phyloP scores from a whole-genome alignment of 352 stramenopile species.

The Globisporangium perplexum region DNA sequence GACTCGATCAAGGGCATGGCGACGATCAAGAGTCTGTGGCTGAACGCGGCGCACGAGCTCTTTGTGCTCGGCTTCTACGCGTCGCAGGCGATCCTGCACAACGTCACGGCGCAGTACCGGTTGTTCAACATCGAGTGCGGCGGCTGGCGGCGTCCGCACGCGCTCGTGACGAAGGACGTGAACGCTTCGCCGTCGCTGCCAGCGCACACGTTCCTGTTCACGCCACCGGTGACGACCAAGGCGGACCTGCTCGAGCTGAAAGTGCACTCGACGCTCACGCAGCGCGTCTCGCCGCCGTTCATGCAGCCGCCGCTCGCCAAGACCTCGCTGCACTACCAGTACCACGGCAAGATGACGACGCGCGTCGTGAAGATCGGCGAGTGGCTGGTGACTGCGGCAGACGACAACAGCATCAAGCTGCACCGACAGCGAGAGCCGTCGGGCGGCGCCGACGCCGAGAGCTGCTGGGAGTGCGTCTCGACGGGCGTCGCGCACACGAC shows the following conservation, averaged over 20 bases:
- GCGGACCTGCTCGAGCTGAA: slow-evolving; percentile 47
- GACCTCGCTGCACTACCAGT: slow-evolving; percentile 57
- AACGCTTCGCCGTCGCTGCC: slow-evolving; percentile 23
- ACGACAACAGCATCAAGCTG: slow-evolving; percentile 83
- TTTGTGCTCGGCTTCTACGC: slow-evolving; percentile 84
- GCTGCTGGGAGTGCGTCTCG: slow-evolving; percentile 39
- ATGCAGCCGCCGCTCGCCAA: slow-evolving; percentile 12
- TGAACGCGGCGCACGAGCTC: slow-evolving; percentile 31
- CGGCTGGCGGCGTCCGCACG: slow-evolving; percentile 78
- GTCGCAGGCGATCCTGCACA: slow-evolving; percentile 64
- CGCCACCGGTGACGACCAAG: slow-evolving; percentile 39
- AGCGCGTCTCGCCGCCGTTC: background rate
- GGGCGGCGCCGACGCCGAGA: background rate
- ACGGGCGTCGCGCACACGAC: slow-evolving; percentile 74
- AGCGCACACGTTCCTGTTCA: slow-evolving; percentile 65
- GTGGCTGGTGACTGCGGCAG: slow-evolving; percentile 57
- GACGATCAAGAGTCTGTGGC: slow-evolving; percentile 68
- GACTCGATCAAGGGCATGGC: slow-evolving; percentile 75
- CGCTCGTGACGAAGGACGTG: slow-evolving; percentile 21
- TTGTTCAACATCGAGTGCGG: slow-evolving; percentile 74
- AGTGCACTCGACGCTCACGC: slow-evolving; percentile 49
- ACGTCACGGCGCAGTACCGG: slow-evolving; percentile 65
- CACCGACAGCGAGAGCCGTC: slow-evolving; percentile 20
- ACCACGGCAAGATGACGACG: slow-evolving; percentile 73
- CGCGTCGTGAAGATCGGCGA: slow-evolving; percentile 46